These are phyloP conservation scores for Boletus pseudopeckii DNA, from an alignment of 768 basidiomycete genomes.

Conservation along the genomic window DNA sequence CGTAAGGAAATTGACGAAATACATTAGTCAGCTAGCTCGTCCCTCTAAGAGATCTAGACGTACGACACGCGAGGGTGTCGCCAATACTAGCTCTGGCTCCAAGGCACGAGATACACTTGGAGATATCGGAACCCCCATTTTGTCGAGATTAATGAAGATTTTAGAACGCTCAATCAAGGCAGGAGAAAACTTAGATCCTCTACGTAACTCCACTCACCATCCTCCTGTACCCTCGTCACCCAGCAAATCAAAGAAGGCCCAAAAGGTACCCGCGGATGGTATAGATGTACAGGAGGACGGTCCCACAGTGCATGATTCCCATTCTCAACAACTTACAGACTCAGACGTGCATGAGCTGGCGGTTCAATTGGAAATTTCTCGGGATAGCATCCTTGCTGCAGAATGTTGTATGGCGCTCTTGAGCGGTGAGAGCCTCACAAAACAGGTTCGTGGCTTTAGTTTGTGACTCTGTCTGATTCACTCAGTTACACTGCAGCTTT, in stretches of 20 bases:
- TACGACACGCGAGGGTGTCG: conserved; percentile 35
- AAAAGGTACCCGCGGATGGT: conserved; percentile 26
- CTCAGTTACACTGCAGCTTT: conserved; percentile 50
- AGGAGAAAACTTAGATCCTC: conserved; percentile 74
- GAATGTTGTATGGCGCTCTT: conserved; percentile 81
- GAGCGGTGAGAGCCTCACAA: conserved; percentile 73
- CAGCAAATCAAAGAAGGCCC: conserved; percentile 45
- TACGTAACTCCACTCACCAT: conserved; percentile 37
- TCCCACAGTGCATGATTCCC: conserved; percentile 3
- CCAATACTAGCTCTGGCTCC: conserved; percentile 35
- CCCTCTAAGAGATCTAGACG: conserved; percentile 69
- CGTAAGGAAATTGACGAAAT: conserved; percentile 67
- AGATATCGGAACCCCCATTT: conserved; percentile 59
- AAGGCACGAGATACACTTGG: conserved; percentile 55
- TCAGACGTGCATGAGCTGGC: conserved; percentile 50
- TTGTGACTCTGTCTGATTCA: not conserved
- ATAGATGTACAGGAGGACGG: not conserved
- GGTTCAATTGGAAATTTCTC: conserved; percentile 53
- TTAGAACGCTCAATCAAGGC: conserved; percentile 76
- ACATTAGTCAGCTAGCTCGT: conserved; percentile 62
- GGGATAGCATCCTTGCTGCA: conserved; percentile 76
- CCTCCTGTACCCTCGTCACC: conserved; percentile 35
- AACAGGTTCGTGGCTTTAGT: conserved; percentile 58
- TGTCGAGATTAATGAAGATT: conserved; percentile 69
- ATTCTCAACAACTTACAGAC: conserved; percentile 37